These are phyloP conservation scores for Aspergillus versicolor DNA, from an alignment of 2,329 filamentous ascomycete species.

Conservation along the genomic window DNA sequence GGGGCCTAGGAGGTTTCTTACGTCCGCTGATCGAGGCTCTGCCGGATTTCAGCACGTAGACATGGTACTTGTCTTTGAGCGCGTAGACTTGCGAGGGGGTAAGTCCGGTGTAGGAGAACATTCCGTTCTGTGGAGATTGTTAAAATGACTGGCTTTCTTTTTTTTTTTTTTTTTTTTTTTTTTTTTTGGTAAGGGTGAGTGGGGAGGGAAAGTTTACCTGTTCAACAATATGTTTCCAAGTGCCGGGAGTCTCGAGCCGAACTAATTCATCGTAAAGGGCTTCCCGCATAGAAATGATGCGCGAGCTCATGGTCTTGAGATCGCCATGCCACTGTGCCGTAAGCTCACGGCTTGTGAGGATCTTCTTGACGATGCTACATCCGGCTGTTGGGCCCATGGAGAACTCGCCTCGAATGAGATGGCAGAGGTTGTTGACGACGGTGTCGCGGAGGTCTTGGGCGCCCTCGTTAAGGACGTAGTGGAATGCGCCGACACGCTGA, in stretches of 20 bases:
- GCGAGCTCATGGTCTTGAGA: constrained; percentile 84
- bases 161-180: not conserved
- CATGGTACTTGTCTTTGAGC: constrained; percentile 43
- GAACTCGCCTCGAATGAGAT: constrained; percentile 41
- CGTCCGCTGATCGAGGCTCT: constrained; percentile 42
- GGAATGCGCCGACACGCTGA: constrained; percentile 92
- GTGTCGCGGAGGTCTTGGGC: constrained; percentile 29
- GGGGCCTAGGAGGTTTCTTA: constrained; percentile 22
- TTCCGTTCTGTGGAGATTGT: constrained; percentile 56
- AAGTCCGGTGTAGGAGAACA: constrained; percentile 78
- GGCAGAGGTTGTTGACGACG: constrained; percentile 40
- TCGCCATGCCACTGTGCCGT: constrained; percentile 90
- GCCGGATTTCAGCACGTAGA: constrained; percentile 43
- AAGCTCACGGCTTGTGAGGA: constrained; percentile 74
- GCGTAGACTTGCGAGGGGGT: constrained; percentile 44
- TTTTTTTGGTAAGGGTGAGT: not conserved
- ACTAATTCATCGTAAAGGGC: constrained; percentile 77
- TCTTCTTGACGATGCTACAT: constrained; percentile 76
- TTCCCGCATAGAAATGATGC: constrained; percentile 88
- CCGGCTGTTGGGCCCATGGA: constrained; percentile 73
- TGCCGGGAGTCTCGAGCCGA: constrained; percentile 78
- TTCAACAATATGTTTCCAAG: constrained; percentile 97
- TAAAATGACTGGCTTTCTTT: not conserved
- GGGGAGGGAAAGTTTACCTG: constrained; percentile 60
- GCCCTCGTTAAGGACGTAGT: constrained; percentile 49